Evolutionary conservation across 192 early-diverging fungal genomes (phyloP).

Genomic region (Rhizophagus sp.): DNA sequence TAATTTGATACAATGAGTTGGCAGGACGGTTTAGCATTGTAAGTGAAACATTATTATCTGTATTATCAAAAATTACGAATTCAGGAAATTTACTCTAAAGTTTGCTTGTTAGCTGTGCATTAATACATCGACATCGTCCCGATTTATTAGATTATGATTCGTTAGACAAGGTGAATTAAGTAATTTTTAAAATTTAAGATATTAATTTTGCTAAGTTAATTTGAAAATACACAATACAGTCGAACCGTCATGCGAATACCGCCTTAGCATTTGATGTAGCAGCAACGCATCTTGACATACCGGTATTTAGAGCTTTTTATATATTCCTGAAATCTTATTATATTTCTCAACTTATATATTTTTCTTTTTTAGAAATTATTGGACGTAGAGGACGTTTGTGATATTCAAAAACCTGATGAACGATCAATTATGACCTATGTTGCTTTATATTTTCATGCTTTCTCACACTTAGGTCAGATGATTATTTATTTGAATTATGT

Average conservation of each 20-base stretch:
- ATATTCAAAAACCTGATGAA: slow-evolving; percentile 92
- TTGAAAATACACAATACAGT: slow-evolving; percentile 30
- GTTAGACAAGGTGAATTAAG: slow-evolving; percentile 67
- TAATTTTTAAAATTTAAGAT: not conserved
- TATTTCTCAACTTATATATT: not conserved
- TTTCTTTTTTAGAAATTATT: slow-evolving; percentile 64
- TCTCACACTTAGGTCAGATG: slow-evolving; percentile 73
- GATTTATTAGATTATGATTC: slow-evolving; percentile 89
- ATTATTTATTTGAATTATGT: not conserved
- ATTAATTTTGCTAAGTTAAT: not conserved
- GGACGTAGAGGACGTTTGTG: slow-evolving; percentile 95
- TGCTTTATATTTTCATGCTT: slow-evolving; percentile 98
- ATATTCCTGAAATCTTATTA: not conserved
- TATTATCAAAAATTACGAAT: not conserved
- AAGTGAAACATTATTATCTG: slow-evolving; percentile 31
- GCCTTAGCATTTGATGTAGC: slow-evolving; percentile 96
- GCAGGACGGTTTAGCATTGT: slow-evolving; percentile 93
- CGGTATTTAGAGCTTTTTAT: slow-evolving; percentile 44
- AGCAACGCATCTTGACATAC: slow-evolving; percentile 82
- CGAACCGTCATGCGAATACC: slow-evolving; percentile 81
- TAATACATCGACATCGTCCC: slow-evolving; percentile 97
- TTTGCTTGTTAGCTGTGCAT: slow-evolving; percentile 65
- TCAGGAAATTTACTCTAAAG: slow-evolving; percentile 7
- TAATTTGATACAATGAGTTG: slow-evolving; percentile 53
- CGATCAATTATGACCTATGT: slow-evolving; percentile 98